A percentile compares a stretch with the other conserved stretches of the same genome.
These are phyloP conservation scores for Paratinospora sagittata DNA, from an alignment of 164 flowering plant genomes.

Conservation along the genomic window DNA sequence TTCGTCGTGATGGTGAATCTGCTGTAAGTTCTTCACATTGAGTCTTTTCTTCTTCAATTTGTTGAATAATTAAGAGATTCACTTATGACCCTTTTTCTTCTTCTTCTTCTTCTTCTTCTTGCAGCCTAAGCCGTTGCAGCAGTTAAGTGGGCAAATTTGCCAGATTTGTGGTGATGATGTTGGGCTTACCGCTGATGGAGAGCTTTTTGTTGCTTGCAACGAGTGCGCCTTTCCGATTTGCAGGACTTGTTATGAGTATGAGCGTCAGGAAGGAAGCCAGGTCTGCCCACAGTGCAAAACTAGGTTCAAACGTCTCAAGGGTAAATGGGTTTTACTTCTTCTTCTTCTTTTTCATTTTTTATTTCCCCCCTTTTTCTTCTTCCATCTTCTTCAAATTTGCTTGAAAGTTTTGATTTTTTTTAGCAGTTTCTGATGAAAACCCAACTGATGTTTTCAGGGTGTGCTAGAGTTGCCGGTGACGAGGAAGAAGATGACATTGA, in stretches of 20 bases:
- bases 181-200: slow-evolving; percentile 42
- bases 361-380: background rate
- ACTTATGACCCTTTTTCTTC: too few species aligned
- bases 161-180: slow-evolving; percentile 60
- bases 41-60: background rate
- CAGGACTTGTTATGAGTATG: slow-evolving; percentile 55
- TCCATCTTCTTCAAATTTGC: background rate
- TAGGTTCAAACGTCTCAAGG: slow-evolving; percentile 48
- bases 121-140: slow-evolving; percentile 37
- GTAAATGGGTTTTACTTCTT: too few species aligned
- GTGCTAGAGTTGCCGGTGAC: slow-evolving; percentile 56
- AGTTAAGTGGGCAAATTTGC: slow-evolving; percentile 39
- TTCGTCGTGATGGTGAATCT: slow-evolving; percentile 42
- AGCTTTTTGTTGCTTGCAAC: slow-evolving; percentile 54
- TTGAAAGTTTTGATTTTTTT: too few species aligned
- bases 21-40: slow-evolving; percentile 27
- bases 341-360: background rate
- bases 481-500: slow-evolving; percentile 59
- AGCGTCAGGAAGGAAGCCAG: slow-evolving; percentile 50
- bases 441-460: slow-evolving; percentile 31
- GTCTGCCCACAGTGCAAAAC: slow-evolving; percentile 62
- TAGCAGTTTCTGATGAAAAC: background rate
- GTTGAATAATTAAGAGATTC: slow-evolving; percentile 3
- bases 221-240: slow-evolving; percentile 62
- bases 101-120: slow-evolving; percentile 1